Evolutionary conservation across 2,329 filamentous ascomycete species (phyloP).

Genomic region (Taxawa tesnikishii): DNA sequence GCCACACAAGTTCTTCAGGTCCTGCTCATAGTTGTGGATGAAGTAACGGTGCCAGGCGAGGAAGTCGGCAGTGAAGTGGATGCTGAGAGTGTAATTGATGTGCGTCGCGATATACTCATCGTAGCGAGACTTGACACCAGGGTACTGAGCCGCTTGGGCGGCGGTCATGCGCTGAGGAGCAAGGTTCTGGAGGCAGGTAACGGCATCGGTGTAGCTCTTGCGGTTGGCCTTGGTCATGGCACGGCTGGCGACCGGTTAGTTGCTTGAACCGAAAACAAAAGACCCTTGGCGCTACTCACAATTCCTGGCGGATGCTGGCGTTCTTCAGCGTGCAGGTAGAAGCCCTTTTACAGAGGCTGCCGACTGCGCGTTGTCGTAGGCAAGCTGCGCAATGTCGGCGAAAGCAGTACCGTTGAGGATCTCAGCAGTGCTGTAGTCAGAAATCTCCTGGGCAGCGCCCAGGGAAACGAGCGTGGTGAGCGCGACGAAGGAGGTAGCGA

Average conservation of each 20-base stretch:
- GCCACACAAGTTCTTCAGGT: conserved; percentile 23
- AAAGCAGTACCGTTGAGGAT: conserved; percentile 18
- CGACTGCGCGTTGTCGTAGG: conserved; percentile 14
- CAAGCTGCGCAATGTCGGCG: conserved; percentile 14
- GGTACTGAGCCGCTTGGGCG: too few relatives aligned
- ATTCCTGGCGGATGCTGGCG: too few relatives aligned
- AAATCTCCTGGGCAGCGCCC: conserved; percentile 5
- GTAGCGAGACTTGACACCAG: conserved; percentile 7
- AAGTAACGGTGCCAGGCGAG: conserved; percentile 26
- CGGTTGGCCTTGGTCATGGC: conserved; percentile 12
- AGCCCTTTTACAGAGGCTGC: too few relatives aligned
- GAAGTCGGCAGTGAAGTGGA: conserved; percentile 15
- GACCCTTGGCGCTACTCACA: too few relatives aligned
- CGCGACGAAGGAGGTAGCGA: conserved; percentile 1
- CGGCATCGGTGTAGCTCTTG: conserved; percentile 18
- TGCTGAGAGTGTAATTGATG: conserved; percentile 7
- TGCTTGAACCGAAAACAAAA: too few relatives aligned
- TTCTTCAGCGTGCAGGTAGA: too few relatives aligned
- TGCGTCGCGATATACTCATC: conserved; percentile 9
- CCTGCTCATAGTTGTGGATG: conserved; percentile 26
- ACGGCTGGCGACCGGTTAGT: too few relatives aligned
- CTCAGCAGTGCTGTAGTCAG: conserved; percentile 13
- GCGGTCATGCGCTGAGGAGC: conserved; percentile 15
- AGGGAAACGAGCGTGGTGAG: conserved; percentile 4
- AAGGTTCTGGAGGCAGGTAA: conserved; percentile 15